Evolutionary conservation across 495 filamentous ascomycete species (phyloP), one percentile per base, ranked within the genome.

Genomic region (Apodospora peruviana): DNA sequence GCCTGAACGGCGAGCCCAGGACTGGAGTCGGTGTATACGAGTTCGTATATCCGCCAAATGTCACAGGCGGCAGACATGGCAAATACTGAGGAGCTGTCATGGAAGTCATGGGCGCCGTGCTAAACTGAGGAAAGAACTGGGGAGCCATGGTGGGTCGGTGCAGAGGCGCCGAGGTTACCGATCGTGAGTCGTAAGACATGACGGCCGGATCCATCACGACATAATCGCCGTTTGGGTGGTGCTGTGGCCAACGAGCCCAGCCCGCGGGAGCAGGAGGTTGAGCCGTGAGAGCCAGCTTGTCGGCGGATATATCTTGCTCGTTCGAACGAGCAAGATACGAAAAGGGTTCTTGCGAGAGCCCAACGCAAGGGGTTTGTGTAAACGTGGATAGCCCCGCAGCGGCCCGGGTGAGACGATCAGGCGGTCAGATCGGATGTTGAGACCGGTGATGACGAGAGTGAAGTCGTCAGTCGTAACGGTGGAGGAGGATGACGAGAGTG

Each of bases 191-290:
- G 52, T 68, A 74, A 3, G 59, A 50, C 52, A 69, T 61, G 40
- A 69, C 50, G 40, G 58, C 44, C 18, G 63, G 7, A 18, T 67
- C 61, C 59, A 71, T 58, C 58, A 74, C 60, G 46, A 48, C 50
- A 57, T 67, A 74, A 16, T 69, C 63, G 16, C 44, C 27, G 43
- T 40, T 56, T 14, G 49, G 48, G 17, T 67, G 64, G 19, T 68
- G 66, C 18, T 70, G 62, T 53, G 67, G 53, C 71, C 71, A 76
- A 45, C 69, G 63, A 43, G 47, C 59, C 73, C 73, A 76, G 53
- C 25, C 46, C 8, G 62, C 47, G 27, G 58, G 54, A 11, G 61
- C 53, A 20, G 62, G 51, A 45, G 60, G 47, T 22, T 68, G 58
- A 48, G 53, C 58, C 10, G 68, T 60, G 58, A 71, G 60, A 46